phyloP scores from a whole-genome alignment of 768 basidiomycete genomes.

The Amanita phalloides region DNA sequence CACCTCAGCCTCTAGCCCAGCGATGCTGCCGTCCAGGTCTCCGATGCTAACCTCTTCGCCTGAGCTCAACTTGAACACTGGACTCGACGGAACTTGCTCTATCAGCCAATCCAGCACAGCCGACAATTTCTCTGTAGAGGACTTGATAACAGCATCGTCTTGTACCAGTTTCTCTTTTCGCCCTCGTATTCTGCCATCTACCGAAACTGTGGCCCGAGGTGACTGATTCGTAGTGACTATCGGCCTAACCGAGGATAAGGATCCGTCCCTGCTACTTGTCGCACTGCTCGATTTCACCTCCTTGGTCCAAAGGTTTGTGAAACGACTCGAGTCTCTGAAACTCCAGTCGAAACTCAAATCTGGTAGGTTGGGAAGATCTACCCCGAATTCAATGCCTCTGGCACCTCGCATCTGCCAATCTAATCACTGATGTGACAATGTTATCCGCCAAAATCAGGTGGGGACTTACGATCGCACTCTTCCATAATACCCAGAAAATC shows the following conservation, averaged over 20 bases:
- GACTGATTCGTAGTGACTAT: neutral
- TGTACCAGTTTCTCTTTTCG: conserved; percentile 18
- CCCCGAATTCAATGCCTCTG: conserved; percentile 59
- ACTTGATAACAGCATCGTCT: conserved; percentile 47
- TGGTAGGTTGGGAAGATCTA: conserved; percentile 45
- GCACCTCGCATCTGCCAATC: conserved; percentile 94
- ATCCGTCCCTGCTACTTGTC: neutral
- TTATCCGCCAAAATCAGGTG: neutral
- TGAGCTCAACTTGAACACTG: conserved; percentile 2
- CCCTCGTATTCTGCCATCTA: conserved; percentile 7
- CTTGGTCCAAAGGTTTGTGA: conserved; percentile 51
- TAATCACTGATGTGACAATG: conserved; percentile 7
- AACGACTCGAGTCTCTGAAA: conserved; percentile 52
- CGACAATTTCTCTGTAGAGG: conserved; percentile 63
- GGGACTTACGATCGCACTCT: conserved; percentile 62
- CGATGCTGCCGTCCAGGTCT: conserved; percentile 12
- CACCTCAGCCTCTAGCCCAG: conserved; percentile 15
- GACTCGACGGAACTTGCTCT: conserved; percentile 26
- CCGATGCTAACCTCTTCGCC: conserved; percentile 5
- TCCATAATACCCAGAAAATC: conserved; percentile 88
- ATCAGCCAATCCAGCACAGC: conserved; percentile 73
- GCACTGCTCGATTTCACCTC: conserved; percentile 31
- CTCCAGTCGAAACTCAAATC: conserved; percentile 35
- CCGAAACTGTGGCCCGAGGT: neutral
- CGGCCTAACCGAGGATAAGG: neutral